Base-by-base conservation (phyloP, 2,329 filamentous ascomycete species). In the Intubia oerlemansii region DNA sequence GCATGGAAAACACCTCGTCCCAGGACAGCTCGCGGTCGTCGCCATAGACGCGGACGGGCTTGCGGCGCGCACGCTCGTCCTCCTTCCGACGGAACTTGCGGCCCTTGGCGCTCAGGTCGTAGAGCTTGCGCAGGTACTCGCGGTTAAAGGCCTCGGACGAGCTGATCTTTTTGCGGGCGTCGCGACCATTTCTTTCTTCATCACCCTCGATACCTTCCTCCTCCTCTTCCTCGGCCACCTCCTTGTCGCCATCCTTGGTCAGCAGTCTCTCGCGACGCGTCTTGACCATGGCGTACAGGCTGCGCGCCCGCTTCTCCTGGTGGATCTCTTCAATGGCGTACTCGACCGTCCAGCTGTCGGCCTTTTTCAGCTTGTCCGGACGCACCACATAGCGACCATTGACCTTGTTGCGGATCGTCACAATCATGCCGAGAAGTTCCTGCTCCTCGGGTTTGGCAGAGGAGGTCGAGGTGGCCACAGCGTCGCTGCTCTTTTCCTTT, bases 401-500 rank as follows among this genome's bases (percentile, higher is more conserved):
- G 30, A 91, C 62, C 37, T 63, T 66, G 53, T 78, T 88, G 38
- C 66, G 66, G 17, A 39, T 27, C 0, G 67, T 73, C 31, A 93
- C 53, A 10, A 68, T 69, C 60, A 88, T 66, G 22, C 67, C 77
- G 16, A 81, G 52, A 1, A 84, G 41, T 3, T 59, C 51, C 17
- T 13, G 14, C 7, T 23, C 7, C 3, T 16, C 11, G n/a, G n/a
- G n/a, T n/a, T n/a, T n/a, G n/a, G n/a, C n/a, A n/a, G n/a, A n/a
- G n/a, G n/a, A n/a, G n/a, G n/a, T n/a, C n/a, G n/a, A n/a, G n/a
- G n/a, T n/a, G n/a, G n/a, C n/a, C n/a, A n/a, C n/a, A n/a, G n/a
- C n/a, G n/a, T n/a, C n/a, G n/a, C n/a, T 12, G 23, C 14, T 17
- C 14, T 11, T 21, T 21, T n/a, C 19, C 8, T 21, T 21, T 21